Evolutionary conservation across 2,329 filamentous ascomycete genomes (phyloP), one percentile per base, ranked within the genome.

Genomic region (Cyphellophora europaea): DNA sequence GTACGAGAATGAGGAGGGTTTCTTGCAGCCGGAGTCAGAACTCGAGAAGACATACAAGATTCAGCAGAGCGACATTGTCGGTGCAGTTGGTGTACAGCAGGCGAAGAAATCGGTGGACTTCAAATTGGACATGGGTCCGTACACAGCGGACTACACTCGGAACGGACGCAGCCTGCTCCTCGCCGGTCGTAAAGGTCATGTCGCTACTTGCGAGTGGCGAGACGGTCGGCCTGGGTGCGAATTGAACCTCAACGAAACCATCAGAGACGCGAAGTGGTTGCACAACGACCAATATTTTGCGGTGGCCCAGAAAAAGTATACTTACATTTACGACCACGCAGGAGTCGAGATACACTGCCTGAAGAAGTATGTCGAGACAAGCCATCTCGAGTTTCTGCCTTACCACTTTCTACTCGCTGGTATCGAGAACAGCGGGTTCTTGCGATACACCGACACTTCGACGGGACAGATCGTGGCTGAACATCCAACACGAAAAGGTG

Each of bases 181-280:
- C 19, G 87, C 81, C 10, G 88, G 91, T 17, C 72, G 86, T 41
- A 95, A 94, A 61, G 91, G 91, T 11, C 91, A 98, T 74, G 69
- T 98, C 46, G 89, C 91, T 37, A 89, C 84, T 1, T 93, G 96
- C 76, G 88, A 98, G 61, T 98, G 91, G 89, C 72, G 89, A 44
- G 81, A 82, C 48, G 89, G 88, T 27, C 94, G 88, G 58, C 65
- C 95, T 40, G 85, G 84, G 5, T 95, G 87, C 55, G 91, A 98
- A 57, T 53, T 96, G 44, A 86, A 98, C 55, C 69, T 98, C 43
- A 77, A 79, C 33, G 91, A 98, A 66, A 96, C 87, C 1, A 72
- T 96, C 10, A 72, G 89, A 34, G 89, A 95, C 61, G 81, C 82
- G 16, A 81, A 79, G 54, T 98, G 87, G 83, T 69, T 96, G 50